Evolutionary conservation across 495 filamentous ascomycete genomes (phyloP).

Genomic region (Lichenothelia convexa): DNA sequence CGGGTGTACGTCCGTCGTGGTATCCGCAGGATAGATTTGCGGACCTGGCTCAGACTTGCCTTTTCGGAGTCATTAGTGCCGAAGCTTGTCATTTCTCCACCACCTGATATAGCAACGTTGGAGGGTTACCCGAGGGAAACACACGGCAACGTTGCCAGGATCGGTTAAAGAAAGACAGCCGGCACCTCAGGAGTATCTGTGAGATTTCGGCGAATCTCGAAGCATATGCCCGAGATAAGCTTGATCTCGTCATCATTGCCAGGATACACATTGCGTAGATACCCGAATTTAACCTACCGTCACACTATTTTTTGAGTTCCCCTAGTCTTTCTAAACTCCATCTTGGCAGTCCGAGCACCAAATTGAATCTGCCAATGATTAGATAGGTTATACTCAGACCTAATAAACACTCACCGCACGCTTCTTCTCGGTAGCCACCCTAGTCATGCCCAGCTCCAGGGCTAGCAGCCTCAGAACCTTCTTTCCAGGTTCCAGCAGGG

Average conservation of each 20-base stretch:
- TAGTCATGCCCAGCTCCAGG: constrained; percentile 46
- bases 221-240: not conserved
- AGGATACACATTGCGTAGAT: not conserved
- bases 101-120: not conserved
- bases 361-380: constrained; percentile 19
- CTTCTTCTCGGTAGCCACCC: constrained; percentile 71
- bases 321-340: constrained; percentile 22
- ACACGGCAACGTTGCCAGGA: too few species aligned
- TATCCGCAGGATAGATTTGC: too few species aligned
- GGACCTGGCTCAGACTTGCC: constrained; percentile 13
- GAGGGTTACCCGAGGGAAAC: not conserved
- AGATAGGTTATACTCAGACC: not conserved
- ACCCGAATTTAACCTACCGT: constrained; percentile 1
- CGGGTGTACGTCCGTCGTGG: too few species aligned
- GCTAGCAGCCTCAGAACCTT: constrained; percentile 64
- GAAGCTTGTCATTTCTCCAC: not conserved
- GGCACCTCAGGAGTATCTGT: constrained; percentile 12
- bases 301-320: constrained; percentile 16
- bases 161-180: not conserved
- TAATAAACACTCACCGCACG: constrained; percentile 38
- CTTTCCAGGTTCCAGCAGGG: constrained; percentile 54
- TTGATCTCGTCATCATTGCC: constrained; percentile 5
- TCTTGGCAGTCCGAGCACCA: constrained; percentile 25
- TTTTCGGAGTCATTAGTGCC: constrained; percentile 10
- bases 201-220: not conserved